Evolutionary conservation across 441 rosid species (phyloP).

Genomic region (Pelargonium australe): DNA sequence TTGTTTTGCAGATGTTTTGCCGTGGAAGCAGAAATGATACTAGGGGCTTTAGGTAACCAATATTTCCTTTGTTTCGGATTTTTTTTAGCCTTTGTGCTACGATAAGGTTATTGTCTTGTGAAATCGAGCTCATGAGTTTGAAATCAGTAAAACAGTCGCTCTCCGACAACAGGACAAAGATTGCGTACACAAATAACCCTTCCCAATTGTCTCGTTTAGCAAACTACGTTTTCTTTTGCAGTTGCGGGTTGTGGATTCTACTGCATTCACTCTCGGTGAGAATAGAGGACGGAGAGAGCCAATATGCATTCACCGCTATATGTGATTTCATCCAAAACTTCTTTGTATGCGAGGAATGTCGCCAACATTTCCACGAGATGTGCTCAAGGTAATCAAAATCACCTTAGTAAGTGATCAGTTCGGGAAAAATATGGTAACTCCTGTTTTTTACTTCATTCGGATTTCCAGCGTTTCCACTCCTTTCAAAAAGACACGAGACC

Average conservation of each 20-base stretch:
- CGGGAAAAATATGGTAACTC: too few relatives aligned
- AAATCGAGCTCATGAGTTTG: too few relatives aligned
- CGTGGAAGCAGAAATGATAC: slow-evolving; percentile 95
- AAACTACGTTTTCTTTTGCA: slow-evolving; percentile 29
- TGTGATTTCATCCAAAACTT: slow-evolving; percentile 84
- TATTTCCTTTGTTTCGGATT: neutral
- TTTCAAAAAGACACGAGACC: slow-evolving; percentile 60
- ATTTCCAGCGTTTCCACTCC: slow-evolving; percentile 57
- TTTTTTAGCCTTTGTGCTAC: too few relatives aligned
- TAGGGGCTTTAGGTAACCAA: slow-evolving; percentile 82
- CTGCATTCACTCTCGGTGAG: slow-evolving; percentile 91
- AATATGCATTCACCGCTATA: slow-evolving; percentile 57
- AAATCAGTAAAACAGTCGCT: too few relatives aligned
- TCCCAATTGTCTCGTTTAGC: neutral
- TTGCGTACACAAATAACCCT: too few relatives aligned
- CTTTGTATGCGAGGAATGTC: slow-evolving; percentile 90
- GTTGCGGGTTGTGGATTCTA: slow-evolving; percentile 97
- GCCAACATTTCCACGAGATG: slow-evolving; percentile 72
- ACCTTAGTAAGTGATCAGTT: neutral
- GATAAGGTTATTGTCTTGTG: too few relatives aligned
- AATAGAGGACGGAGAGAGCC: slow-evolving; percentile 82
- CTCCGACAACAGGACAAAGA: too few relatives aligned
- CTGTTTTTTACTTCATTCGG: slow-evolving; percentile 1
- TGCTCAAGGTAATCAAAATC: slow-evolving; percentile 61
- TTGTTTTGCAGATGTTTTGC: slow-evolving; percentile 76